These are phyloP conservation scores for Ogataea dorogensis DNA, from an alignment of 805 yeast species.

Conservation along the genomic window DNA sequence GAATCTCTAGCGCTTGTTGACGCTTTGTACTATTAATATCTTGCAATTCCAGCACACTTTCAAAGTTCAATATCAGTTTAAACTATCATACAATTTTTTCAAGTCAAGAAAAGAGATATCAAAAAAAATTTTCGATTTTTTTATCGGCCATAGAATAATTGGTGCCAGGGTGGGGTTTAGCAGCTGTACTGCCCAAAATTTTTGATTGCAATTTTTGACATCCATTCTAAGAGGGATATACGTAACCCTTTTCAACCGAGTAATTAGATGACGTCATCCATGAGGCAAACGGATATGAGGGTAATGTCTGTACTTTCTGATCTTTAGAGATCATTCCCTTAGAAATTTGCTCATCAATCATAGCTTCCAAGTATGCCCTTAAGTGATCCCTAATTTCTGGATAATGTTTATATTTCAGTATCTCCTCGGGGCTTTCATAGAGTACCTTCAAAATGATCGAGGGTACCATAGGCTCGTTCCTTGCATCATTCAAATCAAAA, in stretches of 20 bases:
- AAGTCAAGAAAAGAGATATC: conserved; percentile 1
- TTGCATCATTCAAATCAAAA: conserved; percentile 41
- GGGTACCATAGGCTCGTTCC: conserved; percentile 49
- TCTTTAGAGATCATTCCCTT: conserved; percentile 38
- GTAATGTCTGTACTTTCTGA: conserved; percentile 18
- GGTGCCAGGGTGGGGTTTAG: conserved; percentile 4
- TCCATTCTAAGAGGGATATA: too few species aligned
- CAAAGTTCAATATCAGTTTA: neutral
- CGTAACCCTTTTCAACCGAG: conserved; percentile 11
- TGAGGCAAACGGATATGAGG: conserved; percentile 25
- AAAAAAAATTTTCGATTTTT: conserved; percentile 9
- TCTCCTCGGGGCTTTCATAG: conserved; percentile 45
- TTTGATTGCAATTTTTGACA: too few species aligned
- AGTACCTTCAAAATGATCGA: conserved; percentile 40
- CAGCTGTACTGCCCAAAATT: neutral
- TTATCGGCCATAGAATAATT: conserved; percentile 8
- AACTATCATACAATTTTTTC: conserved; percentile 9
- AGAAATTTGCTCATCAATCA: conserved; percentile 41
- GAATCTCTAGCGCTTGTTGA: too few species aligned
- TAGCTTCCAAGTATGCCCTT: conserved; percentile 37
- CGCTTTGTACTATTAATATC: neutral
- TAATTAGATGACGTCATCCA: conserved; percentile 18
- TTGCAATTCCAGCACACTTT: conserved; percentile 1
- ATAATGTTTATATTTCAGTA: conserved; percentile 46
- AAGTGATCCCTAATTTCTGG: conserved; percentile 43